Conservation (phyloP, 2,329 filamentous ascomycete species). For the Cercospora nicotianae region DNA sequence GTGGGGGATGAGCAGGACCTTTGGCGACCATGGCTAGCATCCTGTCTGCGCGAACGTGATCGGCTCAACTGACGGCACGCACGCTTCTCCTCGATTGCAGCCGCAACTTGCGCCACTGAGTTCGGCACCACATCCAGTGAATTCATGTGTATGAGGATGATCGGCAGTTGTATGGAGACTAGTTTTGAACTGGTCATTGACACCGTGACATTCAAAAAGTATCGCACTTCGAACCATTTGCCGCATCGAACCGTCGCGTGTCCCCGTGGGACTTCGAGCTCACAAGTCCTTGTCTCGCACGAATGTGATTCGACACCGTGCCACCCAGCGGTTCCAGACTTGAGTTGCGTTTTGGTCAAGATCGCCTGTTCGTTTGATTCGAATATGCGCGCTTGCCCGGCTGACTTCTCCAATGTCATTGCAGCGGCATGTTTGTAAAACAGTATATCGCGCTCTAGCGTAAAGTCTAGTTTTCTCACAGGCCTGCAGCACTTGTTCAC, state of each 20-base stretch:
- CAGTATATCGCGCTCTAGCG: slow-evolving; percentile 53
- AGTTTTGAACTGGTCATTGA: slow-evolving; percentile 49
- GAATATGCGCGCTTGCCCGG: slow-evolving; percentile 54
- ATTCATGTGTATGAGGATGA: slow-evolving; percentile 59
- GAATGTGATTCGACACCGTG: slow-evolving; percentile 49
- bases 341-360: slow-evolving; percentile 46
- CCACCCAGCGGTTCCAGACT: slow-evolving; percentile 49
- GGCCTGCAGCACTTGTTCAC: slow-evolving; percentile 52
- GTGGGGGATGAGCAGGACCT: slow-evolving; percentile 34
- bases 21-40: slow-evolving; percentile 20
- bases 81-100: slow-evolving; percentile 55
- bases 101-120: slow-evolving; percentile 56
- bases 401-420: slow-evolving; percentile 51
- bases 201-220: slow-evolving; percentile 55
- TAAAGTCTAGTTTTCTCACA: slow-evolving; percentile 53
- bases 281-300: slow-evolving; percentile 51
- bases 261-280: slow-evolving; percentile 52
- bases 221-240: slow-evolving; percentile 58
- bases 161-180: slow-evolving; percentile 56
- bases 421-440: slow-evolving; percentile 54
- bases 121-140: slow-evolving; percentile 59
- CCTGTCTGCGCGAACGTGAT: slow-evolving; percentile 15
- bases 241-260: slow-evolving; percentile 55
- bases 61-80: slow-evolving; percentile 23
- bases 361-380: slow-evolving; percentile 53